Conservation (phyloP, 768 basidiomycete genomes). For the Trametes punicea region DNA sequence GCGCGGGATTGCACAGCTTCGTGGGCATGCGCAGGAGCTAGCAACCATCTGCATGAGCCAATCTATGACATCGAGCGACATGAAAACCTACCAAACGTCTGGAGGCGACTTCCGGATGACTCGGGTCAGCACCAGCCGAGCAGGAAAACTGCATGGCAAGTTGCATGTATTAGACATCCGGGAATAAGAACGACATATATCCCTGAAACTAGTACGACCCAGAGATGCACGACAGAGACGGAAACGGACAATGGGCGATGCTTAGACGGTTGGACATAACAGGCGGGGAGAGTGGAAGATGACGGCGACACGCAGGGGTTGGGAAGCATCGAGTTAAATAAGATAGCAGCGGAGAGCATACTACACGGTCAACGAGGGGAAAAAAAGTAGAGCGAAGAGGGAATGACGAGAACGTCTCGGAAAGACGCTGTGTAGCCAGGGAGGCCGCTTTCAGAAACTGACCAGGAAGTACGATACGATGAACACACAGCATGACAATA, state of each 20-base stretch:
- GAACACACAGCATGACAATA: constrained; percentile 1
- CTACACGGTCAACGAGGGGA: constrained; percentile 5
- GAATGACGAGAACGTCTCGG: not conserved
- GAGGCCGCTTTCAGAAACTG: not conserved
- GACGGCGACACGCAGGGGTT: not conserved
- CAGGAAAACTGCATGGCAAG: not conserved
- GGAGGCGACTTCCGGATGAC: too few species aligned
- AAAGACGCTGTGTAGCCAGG: not conserved
- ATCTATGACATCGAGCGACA: too few species aligned
- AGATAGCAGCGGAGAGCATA: constrained; percentile 22
- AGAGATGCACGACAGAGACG: not conserved
- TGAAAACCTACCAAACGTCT: too few species aligned
- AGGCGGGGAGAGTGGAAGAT: not conserved
- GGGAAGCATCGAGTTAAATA: constrained; percentile 13
- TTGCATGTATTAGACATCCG: constrained; percentile 5
- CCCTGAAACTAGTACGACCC: not conserved
- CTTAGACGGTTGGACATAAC: not conserved
- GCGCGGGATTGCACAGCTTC: too few species aligned
- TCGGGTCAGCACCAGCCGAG: not conserved
- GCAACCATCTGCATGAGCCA: too few species aligned
- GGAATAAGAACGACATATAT: constrained; percentile 2
- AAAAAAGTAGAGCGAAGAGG: not conserved
- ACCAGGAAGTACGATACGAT: not conserved
- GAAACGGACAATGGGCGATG: not conserved
- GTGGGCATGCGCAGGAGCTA: too few species aligned